Evolutionary conservation across 768 basidiomycete species (phyloP).

Genomic region (Lactifluus hygrophoroides): DNA sequence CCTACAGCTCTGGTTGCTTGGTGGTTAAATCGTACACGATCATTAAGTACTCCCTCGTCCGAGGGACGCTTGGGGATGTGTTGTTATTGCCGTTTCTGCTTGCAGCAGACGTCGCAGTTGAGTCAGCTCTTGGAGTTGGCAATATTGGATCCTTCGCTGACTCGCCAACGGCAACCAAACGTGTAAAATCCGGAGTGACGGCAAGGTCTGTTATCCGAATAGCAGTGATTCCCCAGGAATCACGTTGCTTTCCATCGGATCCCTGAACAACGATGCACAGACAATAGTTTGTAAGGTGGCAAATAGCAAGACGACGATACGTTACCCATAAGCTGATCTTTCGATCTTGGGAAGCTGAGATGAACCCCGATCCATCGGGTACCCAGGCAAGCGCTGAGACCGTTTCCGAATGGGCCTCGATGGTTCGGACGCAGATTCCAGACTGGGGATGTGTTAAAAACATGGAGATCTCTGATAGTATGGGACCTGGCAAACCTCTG

Average conservation of each 20-base stretch:
- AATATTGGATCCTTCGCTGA: slow-evolving; percentile 33
- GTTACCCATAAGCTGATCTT: slow-evolving; percentile 79
- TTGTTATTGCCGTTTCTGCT: slow-evolving; percentile 24
- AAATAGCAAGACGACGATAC: slow-evolving; percentile 11
- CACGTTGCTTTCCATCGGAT: slow-evolving; percentile 59
- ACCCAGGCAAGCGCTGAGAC: slow-evolving; percentile 86
- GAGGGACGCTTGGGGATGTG: slow-evolving; percentile 28
- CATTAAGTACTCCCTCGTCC: slow-evolving; percentile 49
- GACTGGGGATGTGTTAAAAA: slow-evolving; percentile 38
- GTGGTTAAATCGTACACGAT: slow-evolving; percentile 70
- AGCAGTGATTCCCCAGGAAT: slow-evolving; percentile 58
- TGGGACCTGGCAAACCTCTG: slow-evolving; percentile 46
- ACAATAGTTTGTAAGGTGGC: slow-evolving; percentile 7
- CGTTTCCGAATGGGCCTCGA: slow-evolving; percentile 69
- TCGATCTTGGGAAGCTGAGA: slow-evolving; percentile 82
- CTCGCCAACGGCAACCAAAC: slow-evolving; percentile 75
- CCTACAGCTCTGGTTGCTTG: slow-evolving; percentile 62
- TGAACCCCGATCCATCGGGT: slow-evolving; percentile 81
- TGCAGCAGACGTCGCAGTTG: slow-evolving; percentile 20
- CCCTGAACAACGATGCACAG: slow-evolving; percentile 39
- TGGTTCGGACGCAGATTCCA: slow-evolving; percentile 56
- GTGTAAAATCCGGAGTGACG: slow-evolving; percentile 75
- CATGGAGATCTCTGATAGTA: slow-evolving; percentile 14
- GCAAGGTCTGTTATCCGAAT: slow-evolving; percentile 85
- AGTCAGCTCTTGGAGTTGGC: slow-evolving; percentile 17